phyloP scores from a whole-genome alignment of 176 grass and related monocot genomes.

The Tuctoria greenei region DNA sequence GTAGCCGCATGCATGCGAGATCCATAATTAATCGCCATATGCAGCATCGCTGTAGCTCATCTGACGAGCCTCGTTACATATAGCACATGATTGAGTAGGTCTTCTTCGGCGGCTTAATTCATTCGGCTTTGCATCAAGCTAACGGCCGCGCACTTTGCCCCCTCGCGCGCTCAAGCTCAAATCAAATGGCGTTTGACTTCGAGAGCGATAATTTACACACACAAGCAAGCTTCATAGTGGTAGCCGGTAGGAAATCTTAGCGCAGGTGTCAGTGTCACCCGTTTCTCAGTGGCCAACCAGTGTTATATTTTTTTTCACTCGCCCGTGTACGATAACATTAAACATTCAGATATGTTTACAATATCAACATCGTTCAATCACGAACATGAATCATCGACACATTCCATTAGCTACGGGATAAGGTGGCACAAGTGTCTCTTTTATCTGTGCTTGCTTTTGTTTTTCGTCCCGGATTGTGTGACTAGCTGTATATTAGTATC shows the following conservation, averaged over 20 bases:
- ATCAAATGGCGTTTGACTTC: not conserved
- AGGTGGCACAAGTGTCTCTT: not conserved
- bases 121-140: not conserved
- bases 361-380: not conserved
- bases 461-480: not conserved
- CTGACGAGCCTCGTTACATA: too few relatives aligned
- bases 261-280: not conserved
- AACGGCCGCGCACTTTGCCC: not conserved
- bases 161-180: not conserved
- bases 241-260: not conserved
- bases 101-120: not conserved
- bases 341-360: not conserved
- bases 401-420: constrained; percentile 16
- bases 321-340: not conserved
- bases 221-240: not conserved
- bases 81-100: not conserved
- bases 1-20: too few relatives aligned
- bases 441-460: not conserved
- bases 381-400: not conserved
- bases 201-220: not conserved
- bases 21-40: too few relatives aligned
- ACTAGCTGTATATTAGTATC: not conserved
- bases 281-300: not conserved
- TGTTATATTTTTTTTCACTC: not conserved
- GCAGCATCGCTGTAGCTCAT: too few relatives aligned